These are phyloP conservation scores for Emmonsiellopsis sp. DNA, from an alignment of 2,329 filamentous ascomycete species.

Conservation along the genomic window DNA sequence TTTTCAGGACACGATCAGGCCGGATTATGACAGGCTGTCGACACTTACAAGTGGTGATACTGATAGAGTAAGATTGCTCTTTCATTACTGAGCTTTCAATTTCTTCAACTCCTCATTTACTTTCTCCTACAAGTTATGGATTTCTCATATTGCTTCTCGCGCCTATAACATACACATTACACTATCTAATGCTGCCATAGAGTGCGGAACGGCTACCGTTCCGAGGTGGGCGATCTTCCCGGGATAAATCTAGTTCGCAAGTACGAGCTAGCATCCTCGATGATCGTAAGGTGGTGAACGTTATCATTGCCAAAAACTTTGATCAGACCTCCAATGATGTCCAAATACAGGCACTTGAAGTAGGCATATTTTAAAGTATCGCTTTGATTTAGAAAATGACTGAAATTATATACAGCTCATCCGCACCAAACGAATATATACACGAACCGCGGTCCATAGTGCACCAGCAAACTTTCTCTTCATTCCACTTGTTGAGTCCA, in stretches of 20 bases:
- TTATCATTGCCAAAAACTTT: conserved; percentile 74
- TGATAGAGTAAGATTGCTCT: conserved; percentile 13
- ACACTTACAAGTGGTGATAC: conserved; percentile 13
- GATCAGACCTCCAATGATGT: conserved; percentile 64
- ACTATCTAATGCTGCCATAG: background rate
- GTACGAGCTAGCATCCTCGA: conserved; percentile 31
- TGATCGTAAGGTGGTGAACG: conserved; percentile 59
- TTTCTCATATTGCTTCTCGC: background rate
- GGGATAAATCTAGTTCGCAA: conserved; percentile 16
- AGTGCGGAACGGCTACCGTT: conserved; percentile 14
- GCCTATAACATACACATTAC: background rate
- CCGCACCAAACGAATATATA: conserved; percentile 68
- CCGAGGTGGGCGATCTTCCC: conserved; percentile 9
- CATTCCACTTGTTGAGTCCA: conserved; percentile 55
- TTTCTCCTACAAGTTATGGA: background rate
- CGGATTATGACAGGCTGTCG: conserved; percentile 10
- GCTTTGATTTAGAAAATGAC: background rate
- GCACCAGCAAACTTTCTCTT: conserved; percentile 74
- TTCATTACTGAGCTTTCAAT: background rate
- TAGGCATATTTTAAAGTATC: conserved; percentile 16
- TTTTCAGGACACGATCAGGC: conserved; percentile 22
- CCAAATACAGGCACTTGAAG: conserved; percentile 68
- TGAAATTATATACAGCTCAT: conserved; percentile 55
- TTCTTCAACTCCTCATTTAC: background rate
- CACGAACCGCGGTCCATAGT: conserved; percentile 61